Base-by-base conservation (phyloP, 208 protist genomes). In the Wallacemonas sp. region DNA sequence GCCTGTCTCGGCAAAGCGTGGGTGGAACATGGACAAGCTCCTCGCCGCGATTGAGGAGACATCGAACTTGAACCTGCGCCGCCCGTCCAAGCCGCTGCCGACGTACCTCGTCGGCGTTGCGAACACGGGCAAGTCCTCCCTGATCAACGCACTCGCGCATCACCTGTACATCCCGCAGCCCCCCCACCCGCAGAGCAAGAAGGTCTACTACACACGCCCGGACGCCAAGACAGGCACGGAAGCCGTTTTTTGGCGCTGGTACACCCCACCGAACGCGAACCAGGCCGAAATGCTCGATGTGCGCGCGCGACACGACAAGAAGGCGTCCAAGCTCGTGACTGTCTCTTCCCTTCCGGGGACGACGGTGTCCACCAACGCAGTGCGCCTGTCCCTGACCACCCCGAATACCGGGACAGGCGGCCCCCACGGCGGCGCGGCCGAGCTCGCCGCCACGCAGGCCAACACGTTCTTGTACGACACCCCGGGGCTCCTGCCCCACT, bases 71-170 rank as follows among this genome's bases (percentile, higher is more conserved):
- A 95, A 90, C 65, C 68, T 95, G 48, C 72, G 72, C 7, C 92
- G 87, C 3, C 81, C 87, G 3, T 64, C 71, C 61, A 79, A 82
- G 59, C 92, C 92, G 3, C 75, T 94, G 23, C 83, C 83, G 22
- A 95, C 92, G 29, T 97, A 97, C 70, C 90, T 97, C 65, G 85
- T 94, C 25, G 92, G 92, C 7, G 87, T 86, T 10, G 87, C 92
- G 16, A 97, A 97, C 76, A 87, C 93, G 12, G 92, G 92, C 20
- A 97, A 97, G 88, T 97, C 92, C 33, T 97, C 92, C n/a, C 76
- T 97, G 23, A 89, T 97, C 49, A 97, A 97, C 70, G 89, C 89
- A 22, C 80, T 97, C 48, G 92, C 92, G 26, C 89, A 95, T 57
- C 65, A 92, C 61, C 71, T 97, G 18, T 97, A 91, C 67, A 70